Conservation (phyloP, 148 eudicot species). For the Tetragonia tetragonoides region DNA sequence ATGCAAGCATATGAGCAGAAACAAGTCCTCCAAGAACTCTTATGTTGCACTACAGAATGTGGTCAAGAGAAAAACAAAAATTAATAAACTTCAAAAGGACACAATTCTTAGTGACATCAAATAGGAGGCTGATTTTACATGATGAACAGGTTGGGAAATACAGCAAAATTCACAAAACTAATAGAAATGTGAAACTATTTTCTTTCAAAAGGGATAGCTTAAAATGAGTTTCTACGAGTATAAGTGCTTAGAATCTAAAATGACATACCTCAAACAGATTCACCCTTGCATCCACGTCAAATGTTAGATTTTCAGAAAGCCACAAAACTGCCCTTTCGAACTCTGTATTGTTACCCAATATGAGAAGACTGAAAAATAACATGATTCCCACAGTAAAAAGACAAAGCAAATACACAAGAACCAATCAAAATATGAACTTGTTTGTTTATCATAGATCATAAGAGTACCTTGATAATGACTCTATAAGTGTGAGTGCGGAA, state of each 20-base stretch:
- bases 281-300: slow-evolving; percentile 93
- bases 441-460: neutral
- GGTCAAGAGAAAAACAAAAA: slow-evolving; percentile 36
- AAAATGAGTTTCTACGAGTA: neutral
- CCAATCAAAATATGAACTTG: neutral
- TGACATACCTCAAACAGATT: slow-evolving; percentile 85
- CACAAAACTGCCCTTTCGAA: slow-evolving; percentile 79
- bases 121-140: slow-evolving; percentile 2
- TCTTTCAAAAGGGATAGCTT: neutral
- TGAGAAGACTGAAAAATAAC: slow-evolving; percentile 61
- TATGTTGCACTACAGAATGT: slow-evolving; percentile 96
- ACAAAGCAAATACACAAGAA: slow-evolving; percentile 6
- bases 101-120: neutral
- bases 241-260: neutral
- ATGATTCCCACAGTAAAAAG: neutral
- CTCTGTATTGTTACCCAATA: slow-evolving; percentile 84
- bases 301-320: slow-evolving; percentile 79
- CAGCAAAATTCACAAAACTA: neutral
- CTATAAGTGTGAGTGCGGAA: slow-evolving; percentile 91
- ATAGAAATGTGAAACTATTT: neutral
- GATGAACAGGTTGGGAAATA: neutral
- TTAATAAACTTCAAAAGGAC: slow-evolving; percentile 30
- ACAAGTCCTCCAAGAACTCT: slow-evolving; percentile 99
- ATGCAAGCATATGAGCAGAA: slow-evolving; percentile 99
- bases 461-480: slow-evolving; percentile 84